Base-by-base conservation (phyloP, 2,329 filamentous ascomycete genomes). In the Aureobasidium sp. region DNA sequence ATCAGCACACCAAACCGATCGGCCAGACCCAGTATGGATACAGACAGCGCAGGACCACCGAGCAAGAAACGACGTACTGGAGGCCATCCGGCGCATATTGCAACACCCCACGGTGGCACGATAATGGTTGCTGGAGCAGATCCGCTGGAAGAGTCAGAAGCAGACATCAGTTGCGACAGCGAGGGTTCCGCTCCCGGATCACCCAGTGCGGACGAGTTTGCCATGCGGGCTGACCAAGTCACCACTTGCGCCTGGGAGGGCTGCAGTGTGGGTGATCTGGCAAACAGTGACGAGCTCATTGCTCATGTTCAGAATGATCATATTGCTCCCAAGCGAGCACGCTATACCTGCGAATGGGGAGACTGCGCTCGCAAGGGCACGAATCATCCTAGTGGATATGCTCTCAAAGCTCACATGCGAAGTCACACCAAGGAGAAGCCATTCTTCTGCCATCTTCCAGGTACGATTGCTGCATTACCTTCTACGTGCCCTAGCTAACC, bases 351-450 rank as follows among this genome's bases (percentile, higher is more conserved):
- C 76, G 93, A 97, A 76, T 99, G 94, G 94, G 85, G 84, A 63
- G 93, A 93, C 67, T 99, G 94, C 73, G 82, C 81, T 59, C 80
- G 92, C 64, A 97, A 96, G 77, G 91, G 91, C 63, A 85, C 94
- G 75, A 86, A 90, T 19, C 94, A 99, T 76, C 93, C 93, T 1
- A 96, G 91, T 70, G 94, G 91, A 2, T 99, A 99, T 76, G 94
- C 94, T 5, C 78, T 99, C 66, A 92, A 96, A 73, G 94, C 94
- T 11, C 94, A 99, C 72, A 96, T 99, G 92, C 83, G 94, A 68
- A 97, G 92, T 72, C 94, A 99, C 74, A 99, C 94, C 1, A 85
- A 94, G 71, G 94, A 99, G 80, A 99, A 99, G 77, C 94, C 94
- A 0, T 97, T 97, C 73, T 97, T 96, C 77, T 99, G 94, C 75